phyloP scores from a whole-genome alignment of 2,329 filamentous ascomycete species.

The Aspergillus tamarii region DNA sequence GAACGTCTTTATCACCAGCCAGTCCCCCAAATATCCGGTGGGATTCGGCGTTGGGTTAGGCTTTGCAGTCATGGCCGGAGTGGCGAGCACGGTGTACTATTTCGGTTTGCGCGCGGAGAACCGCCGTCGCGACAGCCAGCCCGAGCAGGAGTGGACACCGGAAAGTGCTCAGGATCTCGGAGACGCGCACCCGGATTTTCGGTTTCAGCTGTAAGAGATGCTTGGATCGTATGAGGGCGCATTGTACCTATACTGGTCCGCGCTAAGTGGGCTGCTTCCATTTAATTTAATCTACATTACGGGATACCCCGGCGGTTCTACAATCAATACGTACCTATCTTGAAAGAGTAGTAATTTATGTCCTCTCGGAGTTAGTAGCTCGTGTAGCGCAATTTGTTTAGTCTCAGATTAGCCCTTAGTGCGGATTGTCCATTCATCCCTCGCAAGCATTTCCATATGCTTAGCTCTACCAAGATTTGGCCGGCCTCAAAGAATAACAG shows the following conservation, averaged over 20 bases:
- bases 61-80: conserved; percentile 22
- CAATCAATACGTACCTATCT: no score
- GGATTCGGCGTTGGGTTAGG: conserved; percentile 44
- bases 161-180: conserved; percentile 16
- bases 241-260: background rate
- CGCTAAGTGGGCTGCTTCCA: background rate
- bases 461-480: background rate
- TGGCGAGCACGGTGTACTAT: conserved; percentile 17
- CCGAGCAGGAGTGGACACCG: conserved; percentile 12
- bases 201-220: conserved; percentile 1
- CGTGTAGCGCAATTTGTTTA: background rate
- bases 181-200: conserved; percentile 19
- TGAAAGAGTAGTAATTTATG: background rate
- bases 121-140: conserved; percentile 9
- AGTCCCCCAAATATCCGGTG: conserved; percentile 43
- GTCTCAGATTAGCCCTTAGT: background rate
- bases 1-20: conserved; percentile 46
- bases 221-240: background rate
- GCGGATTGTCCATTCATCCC: background rate
- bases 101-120: conserved; percentile 17
- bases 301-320: background rate
- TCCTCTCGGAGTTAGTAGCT: background rate
- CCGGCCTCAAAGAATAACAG: background rate
- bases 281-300: background rate
- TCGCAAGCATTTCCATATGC: background rate